A percentile compares a stretch with the other conserved stretches of the same genome.
Evolutionary conservation across 768 basidiomycete genomes (phyloP).

Genomic region (Russula brevipes): DNA sequence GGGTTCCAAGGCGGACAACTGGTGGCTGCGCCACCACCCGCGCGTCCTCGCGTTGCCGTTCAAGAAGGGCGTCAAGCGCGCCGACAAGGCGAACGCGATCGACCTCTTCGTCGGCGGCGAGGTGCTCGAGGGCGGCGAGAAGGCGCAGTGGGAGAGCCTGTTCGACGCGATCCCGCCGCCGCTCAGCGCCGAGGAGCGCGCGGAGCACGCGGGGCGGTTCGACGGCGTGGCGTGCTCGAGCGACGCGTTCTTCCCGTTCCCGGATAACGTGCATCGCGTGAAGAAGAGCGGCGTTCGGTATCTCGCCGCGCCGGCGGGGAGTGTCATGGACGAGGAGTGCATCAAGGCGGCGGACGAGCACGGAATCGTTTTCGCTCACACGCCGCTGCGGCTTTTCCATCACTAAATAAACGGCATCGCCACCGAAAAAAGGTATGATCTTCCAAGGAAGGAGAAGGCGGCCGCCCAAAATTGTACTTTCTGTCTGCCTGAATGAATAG

Average conservation of each 20-base stretch:
- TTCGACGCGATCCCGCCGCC: constrained; percentile 70
- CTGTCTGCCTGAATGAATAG: neutral
- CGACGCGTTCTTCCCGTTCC: constrained; percentile 99
- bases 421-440: neutral
- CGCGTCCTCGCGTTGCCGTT: constrained; percentile 89
- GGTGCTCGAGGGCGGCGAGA: constrained; percentile 82
- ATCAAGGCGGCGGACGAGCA: constrained; percentile 96
- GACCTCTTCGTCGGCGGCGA: constrained; percentile 94
- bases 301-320: constrained; percentile 86
- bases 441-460: neutral
- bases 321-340: constrained; percentile 96
- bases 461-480: neutral
- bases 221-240: constrained; percentile 89
- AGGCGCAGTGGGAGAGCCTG: constrained; percentile 82
- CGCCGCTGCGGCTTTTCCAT: constrained; percentile 83
- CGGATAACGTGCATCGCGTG: constrained; percentile 94
- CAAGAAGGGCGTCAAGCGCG: constrained; percentile 95
- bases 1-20: constrained; percentile 95
- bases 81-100: constrained; percentile 97
- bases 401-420: constrained; percentile 43
- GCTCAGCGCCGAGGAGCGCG: constrained; percentile 64
- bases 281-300: constrained; percentile 89
- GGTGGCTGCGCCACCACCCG: constrained; percentile 98
- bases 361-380: constrained; percentile 87
- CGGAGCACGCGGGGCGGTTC: constrained; percentile 66